These are phyloP conservation scores for Russula olivacea DNA, from an alignment of 768 basidiomycete genomes.

Conservation along the genomic window DNA sequence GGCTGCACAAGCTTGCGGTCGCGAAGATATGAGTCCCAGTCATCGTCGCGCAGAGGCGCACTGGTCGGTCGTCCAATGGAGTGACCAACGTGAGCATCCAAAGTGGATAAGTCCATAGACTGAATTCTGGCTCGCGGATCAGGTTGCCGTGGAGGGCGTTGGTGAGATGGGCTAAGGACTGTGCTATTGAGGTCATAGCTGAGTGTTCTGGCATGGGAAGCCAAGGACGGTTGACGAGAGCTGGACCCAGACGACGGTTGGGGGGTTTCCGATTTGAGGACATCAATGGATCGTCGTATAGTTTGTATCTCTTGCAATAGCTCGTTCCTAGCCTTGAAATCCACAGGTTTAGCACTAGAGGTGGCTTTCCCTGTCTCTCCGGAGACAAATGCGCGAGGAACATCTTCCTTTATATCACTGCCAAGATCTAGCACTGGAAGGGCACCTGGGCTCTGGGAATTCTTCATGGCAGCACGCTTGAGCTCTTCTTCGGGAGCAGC, in stretches of 20 bases:
- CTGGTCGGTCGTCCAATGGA: constrained; percentile 66
- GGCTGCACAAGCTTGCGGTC: constrained; percentile 83
- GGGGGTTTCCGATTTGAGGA: constrained; percentile 65
- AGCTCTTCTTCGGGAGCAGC: constrained; percentile 58
- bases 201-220: constrained; percentile 37
- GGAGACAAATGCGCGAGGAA: constrained; percentile 62
- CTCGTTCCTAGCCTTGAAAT: constrained; percentile 61
- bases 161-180: constrained; percentile 48
- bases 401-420: constrained; percentile 63
- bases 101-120: constrained; percentile 61
- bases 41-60: constrained; percentile 64
- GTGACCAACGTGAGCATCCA: constrained; percentile 41
- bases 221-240: constrained; percentile 45
- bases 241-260: constrained; percentile 44
- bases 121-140: constrained; percentile 66
- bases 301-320: constrained; percentile 72
- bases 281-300: constrained; percentile 73
- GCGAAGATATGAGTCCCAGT: constrained; percentile 83
- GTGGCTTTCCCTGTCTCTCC: constrained; percentile 32
- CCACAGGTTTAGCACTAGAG: constrained; percentile 36
- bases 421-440: constrained; percentile 75
- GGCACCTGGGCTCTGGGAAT: constrained; percentile 47
- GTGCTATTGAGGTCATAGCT: constrained; percentile 58
- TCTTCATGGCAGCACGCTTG: constrained; percentile 41
- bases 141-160: constrained; percentile 61